A percentile compares a stretch with the other conserved stretches of the same genome.
Evolutionary conservation across 2,329 filamentous ascomycete species (phyloP).

Genomic region (Teratosphaeria pseudoeucalypti): DNA sequence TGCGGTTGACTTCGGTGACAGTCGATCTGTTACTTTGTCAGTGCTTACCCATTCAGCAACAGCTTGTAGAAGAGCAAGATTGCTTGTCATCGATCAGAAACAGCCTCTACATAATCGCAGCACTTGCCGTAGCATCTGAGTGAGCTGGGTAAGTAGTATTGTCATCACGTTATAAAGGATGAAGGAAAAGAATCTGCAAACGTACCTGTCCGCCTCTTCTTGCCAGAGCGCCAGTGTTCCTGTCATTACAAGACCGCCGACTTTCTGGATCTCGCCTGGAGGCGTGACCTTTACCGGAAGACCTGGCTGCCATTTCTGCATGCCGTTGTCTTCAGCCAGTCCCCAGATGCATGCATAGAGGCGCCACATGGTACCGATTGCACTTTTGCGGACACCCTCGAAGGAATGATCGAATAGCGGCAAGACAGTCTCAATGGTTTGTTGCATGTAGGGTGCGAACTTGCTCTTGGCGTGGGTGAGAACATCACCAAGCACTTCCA

Average conservation of each 20-base stretch:
- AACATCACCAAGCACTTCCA: constrained; percentile 89
- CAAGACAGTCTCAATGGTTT: constrained; percentile 71
- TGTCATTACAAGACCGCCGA: constrained; percentile 75
- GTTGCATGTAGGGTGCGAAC: constrained; percentile 76
- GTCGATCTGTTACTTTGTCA: constrained; percentile 52
- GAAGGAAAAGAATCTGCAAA: constrained; percentile 25
- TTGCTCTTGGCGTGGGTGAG: constrained; percentile 74
- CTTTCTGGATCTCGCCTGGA: constrained; percentile 68
- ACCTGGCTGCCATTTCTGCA: constrained; percentile 78
- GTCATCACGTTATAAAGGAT: constrained; percentile 59
- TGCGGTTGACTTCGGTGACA: constrained; percentile 91
- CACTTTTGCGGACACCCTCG: constrained; percentile 86
- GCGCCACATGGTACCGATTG: constrained; percentile 84
- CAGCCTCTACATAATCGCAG: constrained; percentile 30
- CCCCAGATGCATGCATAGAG: constrained; percentile 86
- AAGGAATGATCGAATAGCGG: constrained; percentile 80
- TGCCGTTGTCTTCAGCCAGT: constrained; percentile 68
- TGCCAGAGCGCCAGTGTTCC: constrained; percentile 78
- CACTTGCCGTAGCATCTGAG: constrained; percentile 64
- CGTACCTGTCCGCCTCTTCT: constrained; percentile 88
- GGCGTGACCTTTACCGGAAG: constrained; percentile 73
- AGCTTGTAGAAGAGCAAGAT: neutral
- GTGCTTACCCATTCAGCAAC: constrained; percentile 30
- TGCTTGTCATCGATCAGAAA: constrained; percentile 34
- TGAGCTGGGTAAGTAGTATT: constrained; percentile 95